Evolutionary conservation across 495 filamentous ascomycete species (phyloP).

Genomic region (Aeminium ludgeri): DNA sequence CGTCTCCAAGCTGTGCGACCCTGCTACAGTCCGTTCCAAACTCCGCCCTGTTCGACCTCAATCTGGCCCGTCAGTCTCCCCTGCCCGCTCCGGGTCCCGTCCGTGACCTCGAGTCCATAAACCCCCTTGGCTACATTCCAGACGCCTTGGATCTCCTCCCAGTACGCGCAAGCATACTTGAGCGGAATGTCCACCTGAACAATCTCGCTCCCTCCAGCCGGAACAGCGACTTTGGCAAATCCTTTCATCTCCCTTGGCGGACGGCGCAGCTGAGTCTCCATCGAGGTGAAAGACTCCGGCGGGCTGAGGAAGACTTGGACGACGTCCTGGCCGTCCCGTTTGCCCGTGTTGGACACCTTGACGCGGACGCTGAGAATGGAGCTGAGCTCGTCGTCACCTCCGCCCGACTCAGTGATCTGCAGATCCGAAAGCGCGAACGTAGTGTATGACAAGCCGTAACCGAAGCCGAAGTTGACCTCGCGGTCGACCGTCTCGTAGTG

Average conservation of each 20-base stretch:
- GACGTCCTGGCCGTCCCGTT: conserved; percentile 44
- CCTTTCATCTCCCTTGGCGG: conserved; percentile 51
- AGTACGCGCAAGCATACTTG: conserved; percentile 65
- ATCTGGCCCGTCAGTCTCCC: not conserved
- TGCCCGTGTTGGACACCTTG: conserved; percentile 39
- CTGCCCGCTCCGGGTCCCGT: conserved; percentile 27
- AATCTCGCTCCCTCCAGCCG: conserved; percentile 39
- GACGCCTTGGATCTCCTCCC: conserved; percentile 47
- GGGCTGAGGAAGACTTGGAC: conserved; percentile 50
- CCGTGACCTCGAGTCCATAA: conserved; percentile 45
- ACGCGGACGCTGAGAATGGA: conserved; percentile 36
- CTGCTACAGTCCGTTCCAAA: not conserved
- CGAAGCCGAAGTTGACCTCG: conserved; percentile 58
- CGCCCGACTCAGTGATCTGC: conserved; percentile 15
- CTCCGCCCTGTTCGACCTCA: not conserved
- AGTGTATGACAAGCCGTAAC: conserved; percentile 60
- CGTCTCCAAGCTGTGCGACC: no score
- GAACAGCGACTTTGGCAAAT: conserved; percentile 48
- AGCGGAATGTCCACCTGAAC: conserved; percentile 44
- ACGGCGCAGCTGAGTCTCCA: conserved; percentile 41
- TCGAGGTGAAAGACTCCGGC: conserved; percentile 2
- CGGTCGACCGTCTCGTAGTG: conserved; percentile 61
- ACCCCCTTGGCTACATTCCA: conserved; percentile 68
- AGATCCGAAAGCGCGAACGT: conserved; percentile 39
- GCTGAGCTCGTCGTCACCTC: conserved; percentile 14